Evolutionary conservation across 208 protist species (phyloP), one percentile per base, ranked within the genome.

Genomic region (Trypanosomatidae sp.): DNA sequence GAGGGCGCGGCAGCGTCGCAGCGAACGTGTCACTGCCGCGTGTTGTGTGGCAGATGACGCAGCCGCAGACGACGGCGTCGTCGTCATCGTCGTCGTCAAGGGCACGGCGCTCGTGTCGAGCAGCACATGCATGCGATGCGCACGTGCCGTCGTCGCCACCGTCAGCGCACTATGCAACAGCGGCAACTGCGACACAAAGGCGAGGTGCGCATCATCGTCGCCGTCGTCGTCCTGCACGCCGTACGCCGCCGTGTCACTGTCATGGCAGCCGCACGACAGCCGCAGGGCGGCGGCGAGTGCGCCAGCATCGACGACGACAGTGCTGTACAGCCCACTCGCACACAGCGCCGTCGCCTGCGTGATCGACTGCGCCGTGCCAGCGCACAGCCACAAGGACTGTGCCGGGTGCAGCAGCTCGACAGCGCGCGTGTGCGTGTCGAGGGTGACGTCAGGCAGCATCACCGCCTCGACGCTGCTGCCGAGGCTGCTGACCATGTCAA

Each of bases 381-480:
- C 89, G 43, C 83, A 75, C 30, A 73, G 79, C 85, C 85, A 93
- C 13, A 93, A 59, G 27, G 52, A 51, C 50, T 90, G 85, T 18
- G 55, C 56, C 6, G 85, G 85, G 58, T 88, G 74, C 13, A 90
- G 40, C 41, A 80, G 79, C 24, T 75, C 61, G 41, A 63, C 41
- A 15, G 88, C 56, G 24, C 77, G 48, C 15, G 53, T 32, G 48
- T 73, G 72, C 18, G 74, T 85, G 18, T 45, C 33, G 4, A 46
- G 22, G 7, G 63, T 80, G 22, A 80, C 68, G 40, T 79, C 76
- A 16, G 85, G 74, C 10, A 93, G 41, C 7, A 71, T 73, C n/a
- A 90, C 55, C 19, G 76, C 85, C 47, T 90, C 77, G 30, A 93
- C 75, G 26, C 43, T 40, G 3, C 40, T 44, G 15, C 80, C 85